phyloP scores from a whole-genome alignment of 2,329 filamentous ascomycete species.

The Aspergillus ochraceus region DNA sequence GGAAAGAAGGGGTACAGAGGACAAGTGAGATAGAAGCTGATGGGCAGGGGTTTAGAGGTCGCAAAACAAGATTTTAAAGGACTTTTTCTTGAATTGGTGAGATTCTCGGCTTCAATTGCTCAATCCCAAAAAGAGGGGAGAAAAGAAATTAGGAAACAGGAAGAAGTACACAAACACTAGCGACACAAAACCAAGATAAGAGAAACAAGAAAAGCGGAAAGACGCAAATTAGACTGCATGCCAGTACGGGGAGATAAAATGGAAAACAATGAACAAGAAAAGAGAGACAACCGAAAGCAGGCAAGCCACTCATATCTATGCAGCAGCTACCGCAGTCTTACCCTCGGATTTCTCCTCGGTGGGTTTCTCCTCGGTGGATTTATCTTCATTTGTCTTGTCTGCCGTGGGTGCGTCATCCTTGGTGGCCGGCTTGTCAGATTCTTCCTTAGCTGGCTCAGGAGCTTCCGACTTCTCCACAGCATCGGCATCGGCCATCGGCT shows the following conservation, averaged over 20 bases:
- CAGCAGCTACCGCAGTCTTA: constrained; percentile 26
- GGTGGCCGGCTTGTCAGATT: constrained; percentile 21
- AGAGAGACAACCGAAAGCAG: constrained; percentile 17
- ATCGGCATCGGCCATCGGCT: constrained; percentile 41
- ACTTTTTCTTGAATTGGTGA: not conserved
- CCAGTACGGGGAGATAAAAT: constrained; percentile 7
- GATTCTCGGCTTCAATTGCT: not conserved
- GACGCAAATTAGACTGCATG: constrained; percentile 1
- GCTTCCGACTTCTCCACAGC: constrained; percentile 37
- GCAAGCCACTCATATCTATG: constrained; percentile 18
- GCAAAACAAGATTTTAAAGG: not conserved
- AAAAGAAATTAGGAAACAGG: not conserved
- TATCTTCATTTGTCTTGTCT: constrained; percentile 29
- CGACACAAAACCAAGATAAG: constrained; percentile 2
- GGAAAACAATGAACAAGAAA: constrained; percentile 14
- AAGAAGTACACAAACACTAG: not conserved
- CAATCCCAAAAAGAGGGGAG: constrained; percentile 1
- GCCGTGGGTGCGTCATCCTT: constrained; percentile 25
- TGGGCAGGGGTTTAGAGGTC: not conserved
- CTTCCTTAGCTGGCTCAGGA: constrained; percentile 20
- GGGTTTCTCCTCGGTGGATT: constrained; percentile 30
- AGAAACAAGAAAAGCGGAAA: constrained; percentile 2
- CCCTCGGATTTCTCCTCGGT: constrained; percentile 16
- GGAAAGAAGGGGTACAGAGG: constrained; percentile 1
- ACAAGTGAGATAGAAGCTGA: not conserved